phyloP scores from a whole-genome alignment of 768 basidiomycete genomes.

The Rubroboletus satanas region DNA sequence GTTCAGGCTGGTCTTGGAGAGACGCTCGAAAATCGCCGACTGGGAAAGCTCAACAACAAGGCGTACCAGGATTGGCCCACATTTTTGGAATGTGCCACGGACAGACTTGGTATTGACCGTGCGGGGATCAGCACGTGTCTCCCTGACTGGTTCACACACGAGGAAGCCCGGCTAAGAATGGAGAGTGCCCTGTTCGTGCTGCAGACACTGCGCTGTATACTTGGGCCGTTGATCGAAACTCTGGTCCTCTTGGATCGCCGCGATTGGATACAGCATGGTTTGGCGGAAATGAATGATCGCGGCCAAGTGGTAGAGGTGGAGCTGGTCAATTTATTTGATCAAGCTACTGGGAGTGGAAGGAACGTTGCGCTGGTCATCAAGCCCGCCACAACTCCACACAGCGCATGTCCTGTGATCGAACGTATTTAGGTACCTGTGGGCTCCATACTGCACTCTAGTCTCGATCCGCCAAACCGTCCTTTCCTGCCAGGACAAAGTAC shows the following conservation, averaged over 20 bases:
- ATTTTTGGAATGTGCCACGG: slow-evolving; percentile 39
- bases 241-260: slow-evolving; percentile 60
- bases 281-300: slow-evolving; percentile 23
- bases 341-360: slow-evolving; percentile 65
- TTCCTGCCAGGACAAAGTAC: slow-evolving; percentile 7
- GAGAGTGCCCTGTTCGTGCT: slow-evolving; percentile 51
- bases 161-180: slow-evolving; percentile 24
- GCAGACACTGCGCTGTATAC: slow-evolving; percentile 62
- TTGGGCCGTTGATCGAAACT: slow-evolving; percentile 67
- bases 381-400: slow-evolving; percentile 23
- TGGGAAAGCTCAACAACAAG: slow-evolving; percentile 50
- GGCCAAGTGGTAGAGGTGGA: slow-evolving; percentile 36
- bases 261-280: slow-evolving; percentile 48
- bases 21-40: slow-evolving; percentile 39
- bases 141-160: slow-evolving; percentile 21
- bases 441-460: slow-evolving; percentile 1
- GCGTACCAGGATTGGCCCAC: slow-evolving; percentile 49
- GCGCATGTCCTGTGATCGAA: background rate
- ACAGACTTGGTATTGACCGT: slow-evolving; percentile 25
- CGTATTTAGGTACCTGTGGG: slow-evolving; percentile 4
- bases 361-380: slow-evolving; percentile 62
- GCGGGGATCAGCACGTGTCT: slow-evolving; percentile 8
- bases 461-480: background rate
- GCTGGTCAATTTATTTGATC: slow-evolving; percentile 68
- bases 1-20: slow-evolving; percentile 34